phyloP scores from a whole-genome alignment of 805 yeast species.

The Kodamaea kaohsiungensis region DNA sequence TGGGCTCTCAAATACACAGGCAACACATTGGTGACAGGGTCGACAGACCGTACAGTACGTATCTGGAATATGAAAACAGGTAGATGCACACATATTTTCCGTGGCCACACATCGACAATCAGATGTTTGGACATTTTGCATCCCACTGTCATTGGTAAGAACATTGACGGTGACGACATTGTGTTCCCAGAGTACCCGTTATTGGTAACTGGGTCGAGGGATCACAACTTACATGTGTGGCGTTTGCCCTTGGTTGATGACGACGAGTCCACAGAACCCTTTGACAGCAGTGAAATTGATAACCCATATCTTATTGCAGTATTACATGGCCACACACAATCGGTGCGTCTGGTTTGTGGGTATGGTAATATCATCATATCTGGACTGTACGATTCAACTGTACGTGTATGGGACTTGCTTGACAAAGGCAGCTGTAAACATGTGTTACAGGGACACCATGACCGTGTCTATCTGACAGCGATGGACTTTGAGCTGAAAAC shows the following conservation, averaged over 20 bases:
- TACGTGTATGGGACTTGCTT: conserved; percentile 86
- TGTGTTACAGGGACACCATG: conserved; percentile 80
- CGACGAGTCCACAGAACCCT: conserved; percentile 34
- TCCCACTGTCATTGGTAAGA: conserved; percentile 64
- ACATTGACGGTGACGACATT: conserved; percentile 56
- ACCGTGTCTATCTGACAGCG: conserved; percentile 86
- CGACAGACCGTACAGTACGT: conserved; percentile 91
- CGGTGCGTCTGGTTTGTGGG: conserved; percentile 88
- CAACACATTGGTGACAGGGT: conserved; percentile 85
- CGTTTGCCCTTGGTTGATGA: conserved; percentile 55
- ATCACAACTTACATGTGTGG: conserved; percentile 48
- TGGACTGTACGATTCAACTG: conserved; percentile 88
- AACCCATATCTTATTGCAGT: conserved; percentile 71
- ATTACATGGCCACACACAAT: conserved; percentile 60
- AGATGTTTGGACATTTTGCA: conserved; percentile 83
- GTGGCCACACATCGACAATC: conserved; percentile 91
- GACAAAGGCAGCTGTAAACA: conserved; percentile 59
- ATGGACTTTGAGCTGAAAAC: conserved; percentile 73
- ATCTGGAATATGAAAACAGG: conserved; percentile 90
- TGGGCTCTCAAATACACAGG: conserved; percentile 94
- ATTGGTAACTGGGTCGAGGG: conserved; percentile 53
- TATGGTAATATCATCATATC: conserved; percentile 80
- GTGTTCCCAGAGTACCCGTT: conserved; percentile 64
- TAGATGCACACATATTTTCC: conserved; percentile 84
- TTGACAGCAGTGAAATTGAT: conserved; percentile 35